phyloP scores from a whole-genome alignment of 1,284 basidiomycete species.

The Ceratobasidium sp. region DNA sequence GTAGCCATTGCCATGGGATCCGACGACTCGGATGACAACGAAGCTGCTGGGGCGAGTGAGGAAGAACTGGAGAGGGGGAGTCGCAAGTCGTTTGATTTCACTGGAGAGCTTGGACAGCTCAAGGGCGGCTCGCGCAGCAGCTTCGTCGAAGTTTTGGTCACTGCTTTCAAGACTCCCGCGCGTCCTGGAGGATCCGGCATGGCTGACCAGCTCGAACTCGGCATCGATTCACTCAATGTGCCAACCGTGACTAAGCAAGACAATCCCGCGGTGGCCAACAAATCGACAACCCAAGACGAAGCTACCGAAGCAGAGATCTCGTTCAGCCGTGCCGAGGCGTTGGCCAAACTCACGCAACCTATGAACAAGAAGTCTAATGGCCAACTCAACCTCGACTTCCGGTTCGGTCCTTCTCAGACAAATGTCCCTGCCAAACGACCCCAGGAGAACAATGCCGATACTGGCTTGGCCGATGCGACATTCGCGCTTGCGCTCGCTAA shows the following conservation, averaged over 20 bases:
- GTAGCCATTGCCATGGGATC: neutral
- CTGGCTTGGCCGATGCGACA: neutral
- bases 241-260: neutral
- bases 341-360: slow-evolving; percentile 11
- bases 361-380: slow-evolving; percentile 66
- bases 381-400: slow-evolving; percentile 75
- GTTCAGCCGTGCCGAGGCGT: neutral
- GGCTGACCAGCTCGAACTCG: slow-evolving; percentile 34
- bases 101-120: slow-evolving; percentile 77
- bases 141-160: slow-evolving; percentile 85
- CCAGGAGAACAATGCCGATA: neutral
- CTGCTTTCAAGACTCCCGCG: slow-evolving; percentile 77
- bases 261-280: neutral
- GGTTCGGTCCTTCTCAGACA: slow-evolving; percentile 68
- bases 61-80: slow-evolving; percentile 68
- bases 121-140: slow-evolving; percentile 75
- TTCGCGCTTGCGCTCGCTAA: slow-evolving; percentile 15
- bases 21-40: slow-evolving; percentile 4
- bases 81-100: slow-evolving; percentile 84
- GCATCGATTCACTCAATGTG: slow-evolving; percentile 5
- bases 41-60: slow-evolving; percentile 1
- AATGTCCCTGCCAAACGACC: neutral
- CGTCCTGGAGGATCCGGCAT: slow-evolving; percentile 11
- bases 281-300: neutral
- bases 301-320: slow-evolving; percentile 15